Percentiles rank a stretch among this genome's conserved stretches.
phyloP scores from a whole-genome alignment of 176 grass and related monocot genomes.

The Bonia amplexicaulis region DNA sequence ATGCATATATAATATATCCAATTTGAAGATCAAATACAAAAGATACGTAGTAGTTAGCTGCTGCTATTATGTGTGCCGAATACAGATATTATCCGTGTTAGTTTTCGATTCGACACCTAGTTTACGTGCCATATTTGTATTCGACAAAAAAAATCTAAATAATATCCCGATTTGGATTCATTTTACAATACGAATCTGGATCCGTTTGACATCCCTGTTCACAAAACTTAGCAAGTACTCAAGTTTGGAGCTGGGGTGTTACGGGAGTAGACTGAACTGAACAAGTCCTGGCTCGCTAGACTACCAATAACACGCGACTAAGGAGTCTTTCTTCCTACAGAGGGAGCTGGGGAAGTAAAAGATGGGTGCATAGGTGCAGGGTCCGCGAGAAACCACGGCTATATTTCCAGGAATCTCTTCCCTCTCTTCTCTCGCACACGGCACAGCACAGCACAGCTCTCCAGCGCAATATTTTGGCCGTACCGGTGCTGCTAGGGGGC shows the following conservation, averaged over 20 bases:
- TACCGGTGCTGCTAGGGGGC: conserved; percentile 9
- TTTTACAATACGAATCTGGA: no score
- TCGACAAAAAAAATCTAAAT: no score
- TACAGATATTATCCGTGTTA: no score
- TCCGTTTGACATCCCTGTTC: no score
- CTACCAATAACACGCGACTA: background rate
- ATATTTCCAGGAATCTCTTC: conserved; percentile 26
- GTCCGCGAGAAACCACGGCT: conserved; percentile 26
- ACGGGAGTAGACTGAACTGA: background rate
- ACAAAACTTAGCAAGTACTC: background rate
- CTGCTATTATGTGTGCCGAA: no score
- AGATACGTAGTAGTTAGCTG: no score
- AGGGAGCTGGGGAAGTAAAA: background rate
- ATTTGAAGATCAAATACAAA: no score
- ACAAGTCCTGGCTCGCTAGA: background rate
- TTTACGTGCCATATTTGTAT: no score
- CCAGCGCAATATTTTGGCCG: background rate
- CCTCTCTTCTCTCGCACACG: background rate
- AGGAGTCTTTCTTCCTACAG: conserved; percentile 8
- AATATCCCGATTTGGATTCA: no score
- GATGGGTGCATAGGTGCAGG: background rate
- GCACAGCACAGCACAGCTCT: background rate
- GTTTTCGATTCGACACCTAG: no score
- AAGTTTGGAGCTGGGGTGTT: background rate
- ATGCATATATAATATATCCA: no score